A percentile compares a stretch with the other conserved stretches of the same genome.
Evolutionary conservation across 192 early-diverging fungal genomes (phyloP).

Genomic region (Funneliformis mosseae): DNA sequence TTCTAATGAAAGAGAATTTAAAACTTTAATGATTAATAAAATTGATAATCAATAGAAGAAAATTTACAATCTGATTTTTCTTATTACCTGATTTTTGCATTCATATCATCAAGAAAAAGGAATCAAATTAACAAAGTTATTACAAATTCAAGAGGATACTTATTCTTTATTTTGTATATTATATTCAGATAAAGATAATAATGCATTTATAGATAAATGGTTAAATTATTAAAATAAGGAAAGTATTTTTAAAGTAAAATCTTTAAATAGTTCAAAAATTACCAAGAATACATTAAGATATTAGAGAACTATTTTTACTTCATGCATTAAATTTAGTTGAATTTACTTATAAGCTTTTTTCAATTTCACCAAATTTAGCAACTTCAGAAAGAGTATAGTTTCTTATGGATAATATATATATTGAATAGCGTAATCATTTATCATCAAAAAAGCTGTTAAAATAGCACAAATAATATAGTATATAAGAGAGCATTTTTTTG

Average conservation of each 20-base stretch:
- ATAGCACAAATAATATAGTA: no score
- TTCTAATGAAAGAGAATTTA: not conserved
- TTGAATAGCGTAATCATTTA: not conserved
- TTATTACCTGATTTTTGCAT: not conserved
- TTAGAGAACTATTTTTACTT: no score
- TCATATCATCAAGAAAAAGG: not conserved
- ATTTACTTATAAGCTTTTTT: not conserved
- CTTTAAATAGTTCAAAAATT: no score
- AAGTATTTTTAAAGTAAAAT: no score
- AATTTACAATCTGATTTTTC: not conserved
- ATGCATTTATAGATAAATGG: no score
- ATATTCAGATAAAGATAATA: no score
- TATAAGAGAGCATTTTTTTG: no score
- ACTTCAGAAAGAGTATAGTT: not conserved
- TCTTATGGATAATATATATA: not conserved
- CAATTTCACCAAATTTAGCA: not conserved
- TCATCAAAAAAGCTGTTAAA: not conserved
- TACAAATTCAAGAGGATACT: not conserved
- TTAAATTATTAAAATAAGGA: no score
- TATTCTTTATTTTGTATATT: not conserved
- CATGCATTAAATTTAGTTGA: not conserved
- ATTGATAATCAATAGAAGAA: not conserved
- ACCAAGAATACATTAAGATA: no score
- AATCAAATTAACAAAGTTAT: no score
- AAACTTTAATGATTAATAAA: not conserved